Evolutionary conservation across 768 basidiomycete species (phyloP).

Genomic region (Leccinum obscurum): DNA sequence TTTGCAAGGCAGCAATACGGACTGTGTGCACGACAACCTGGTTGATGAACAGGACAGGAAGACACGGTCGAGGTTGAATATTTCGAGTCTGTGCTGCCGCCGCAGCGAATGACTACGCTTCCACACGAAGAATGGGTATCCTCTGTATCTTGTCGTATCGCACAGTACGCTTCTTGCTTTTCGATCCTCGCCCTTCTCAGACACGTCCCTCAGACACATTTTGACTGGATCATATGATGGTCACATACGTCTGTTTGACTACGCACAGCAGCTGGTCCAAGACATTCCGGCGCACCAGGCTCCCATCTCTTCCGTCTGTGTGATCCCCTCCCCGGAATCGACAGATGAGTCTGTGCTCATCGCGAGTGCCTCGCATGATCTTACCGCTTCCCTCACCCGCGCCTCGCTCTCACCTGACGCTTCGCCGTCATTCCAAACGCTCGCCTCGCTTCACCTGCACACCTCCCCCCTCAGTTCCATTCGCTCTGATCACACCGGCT

Average conservation of each 20-base stretch:
- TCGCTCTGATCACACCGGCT: slow-evolving; percentile 50
- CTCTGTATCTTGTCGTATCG: slow-evolving; percentile 31
- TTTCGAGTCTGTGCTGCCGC: slow-evolving; percentile 85
- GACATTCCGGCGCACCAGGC: slow-evolving; percentile 56
- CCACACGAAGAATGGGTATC: slow-evolving; percentile 94
- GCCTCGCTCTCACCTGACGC: slow-evolving; percentile 12
- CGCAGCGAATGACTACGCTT: slow-evolving; percentile 73
- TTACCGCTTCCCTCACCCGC: slow-evolving; percentile 60
- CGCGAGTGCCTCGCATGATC: slow-evolving; percentile 78
- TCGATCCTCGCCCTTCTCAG: neutral
- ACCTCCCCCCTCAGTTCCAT: slow-evolving; percentile 79
- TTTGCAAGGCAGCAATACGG: neutral
- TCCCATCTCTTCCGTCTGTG: slow-evolving; percentile 64
- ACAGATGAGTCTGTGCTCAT: slow-evolving; percentile 41
- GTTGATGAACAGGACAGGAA: slow-evolving; percentile 50
- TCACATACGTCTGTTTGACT: slow-evolving; percentile 69
- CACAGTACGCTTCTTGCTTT: slow-evolving; percentile 13
- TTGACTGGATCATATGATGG: slow-evolving; percentile 84
- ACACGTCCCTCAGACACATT: slow-evolving; percentile 50
- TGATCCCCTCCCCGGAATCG: slow-evolving; percentile 42
- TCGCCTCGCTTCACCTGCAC: slow-evolving; percentile 83
- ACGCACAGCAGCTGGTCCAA: slow-evolving; percentile 56
- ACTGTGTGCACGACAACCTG: neutral
- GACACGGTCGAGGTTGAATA: slow-evolving; percentile 92
- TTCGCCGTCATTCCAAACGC: slow-evolving; percentile 7